Evolutionary conservation across 352 stramenopile genomes (phyloP).

Genomic region (Phytophthora agathidicida): DNA sequence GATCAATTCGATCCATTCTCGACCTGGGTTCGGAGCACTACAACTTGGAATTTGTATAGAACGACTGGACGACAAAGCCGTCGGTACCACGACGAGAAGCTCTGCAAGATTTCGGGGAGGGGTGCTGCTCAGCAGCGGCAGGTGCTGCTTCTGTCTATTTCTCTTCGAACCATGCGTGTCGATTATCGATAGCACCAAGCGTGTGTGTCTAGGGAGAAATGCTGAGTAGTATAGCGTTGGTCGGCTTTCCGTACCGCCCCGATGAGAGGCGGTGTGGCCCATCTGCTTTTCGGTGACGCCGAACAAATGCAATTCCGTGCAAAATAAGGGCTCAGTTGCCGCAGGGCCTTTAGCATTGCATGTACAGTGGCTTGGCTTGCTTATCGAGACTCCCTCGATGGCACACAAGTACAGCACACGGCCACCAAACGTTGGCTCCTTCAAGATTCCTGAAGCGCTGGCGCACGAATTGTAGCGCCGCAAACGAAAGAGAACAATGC

Average conservation of each 20-base stretch:
- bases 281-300: constrained; percentile 28
- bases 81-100: constrained; percentile 8
- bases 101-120: constrained; percentile 5
- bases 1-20: constrained; percentile 1
- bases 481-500: not conserved
- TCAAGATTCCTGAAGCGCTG: constrained; percentile 9
- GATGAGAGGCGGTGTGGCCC: constrained; percentile 22
- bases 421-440: not conserved
- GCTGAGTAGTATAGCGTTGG: not conserved
- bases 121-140: constrained; percentile 6
- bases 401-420: not conserved
- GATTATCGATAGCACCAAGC: not conserved
- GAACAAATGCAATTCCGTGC: constrained; percentile 10
- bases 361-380: constrained; percentile 8
- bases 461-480: not conserved
- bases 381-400: constrained; percentile 4
- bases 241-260: not conserved
- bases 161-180: too few relatives aligned
- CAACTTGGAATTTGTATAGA: constrained; percentile 17
- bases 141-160: too few relatives aligned
- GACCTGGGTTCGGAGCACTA: not conserved
- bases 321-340: constrained; percentile 13
- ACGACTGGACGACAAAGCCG: constrained; percentile 6
- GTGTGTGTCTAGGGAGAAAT: not conserved
- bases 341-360: constrained; percentile 20